Evolutionary conservation across 208 protist genomes (phyloP), one percentile per base, ranked within the genome.

Genomic region (Trypanosoma grayi): DNA sequence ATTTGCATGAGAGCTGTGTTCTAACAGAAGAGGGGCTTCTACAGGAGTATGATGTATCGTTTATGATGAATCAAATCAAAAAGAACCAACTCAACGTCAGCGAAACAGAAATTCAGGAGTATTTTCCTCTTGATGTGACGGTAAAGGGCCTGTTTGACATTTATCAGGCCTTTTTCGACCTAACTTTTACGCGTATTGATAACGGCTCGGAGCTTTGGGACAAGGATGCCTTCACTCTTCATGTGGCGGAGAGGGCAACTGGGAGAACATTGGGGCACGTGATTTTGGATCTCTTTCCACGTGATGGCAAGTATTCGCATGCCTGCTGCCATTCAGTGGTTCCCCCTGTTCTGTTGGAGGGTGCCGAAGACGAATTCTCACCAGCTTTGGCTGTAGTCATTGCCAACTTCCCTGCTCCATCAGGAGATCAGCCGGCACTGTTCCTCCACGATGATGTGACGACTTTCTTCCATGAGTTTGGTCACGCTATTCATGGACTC

Each of bases 381-480:
- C 83, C 88, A 8, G 78, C 83, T 20, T 69, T 92, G 2, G 59
- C 74, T 5, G 81, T 94, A 33, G 88, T 94, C 16, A 75, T 94
- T 34, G 80, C 83, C 0, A 94, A 94, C 56, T 89, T 94, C 56
- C 79, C 88, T 27, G 70, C 63, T 24, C 76, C 79, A 7, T 87
- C 79, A 22, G 73, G 55, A 6, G 82, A 92, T 28, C 75, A 71
- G n/a, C 89, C 86, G 0, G 74, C 85, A 28, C 58, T 95, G 4
- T 88, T 97, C 39, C 59, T 78, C 41, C 87, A 94, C 54, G 72
- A 74, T 54, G 89, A 97, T 40, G 89, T 91, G 16, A 55, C 75
- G 43, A 96, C 86, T 36, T 92, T 97, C 73, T 96, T 94, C 66
- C 90, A 96, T 59, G 89, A 96, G 69, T 92, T 96, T 57, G 92